Evolutionary conservation across 768 basidiomycete genomes (phyloP).

Genomic region (Nidularia sp.): DNA sequence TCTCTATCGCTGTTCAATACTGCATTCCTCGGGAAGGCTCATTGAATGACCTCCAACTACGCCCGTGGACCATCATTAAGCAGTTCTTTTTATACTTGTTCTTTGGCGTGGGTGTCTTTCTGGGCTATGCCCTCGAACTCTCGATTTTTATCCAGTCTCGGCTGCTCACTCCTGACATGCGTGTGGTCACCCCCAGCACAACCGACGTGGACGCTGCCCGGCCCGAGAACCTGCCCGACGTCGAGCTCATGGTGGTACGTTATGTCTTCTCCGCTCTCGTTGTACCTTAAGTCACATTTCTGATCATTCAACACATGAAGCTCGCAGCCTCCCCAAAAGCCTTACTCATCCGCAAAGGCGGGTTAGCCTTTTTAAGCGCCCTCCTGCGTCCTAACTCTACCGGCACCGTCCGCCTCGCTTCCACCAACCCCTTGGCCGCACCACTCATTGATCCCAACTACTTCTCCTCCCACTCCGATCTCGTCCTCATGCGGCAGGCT

Average conservation of each 20-base stretch:
- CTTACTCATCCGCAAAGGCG: constrained; percentile 14
- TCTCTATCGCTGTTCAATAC: constrained; percentile 25
- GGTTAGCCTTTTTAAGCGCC: constrained; percentile 13
- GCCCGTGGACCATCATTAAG: constrained; percentile 17
- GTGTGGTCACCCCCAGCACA: constrained; percentile 10
- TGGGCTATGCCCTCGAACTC: constrained; percentile 20
- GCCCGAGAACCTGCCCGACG: constrained; percentile 25
- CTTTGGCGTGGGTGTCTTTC: constrained; percentile 25
- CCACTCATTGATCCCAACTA: constrained; percentile 24
- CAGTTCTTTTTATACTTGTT: constrained; percentile 28
- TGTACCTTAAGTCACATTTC: background rate
- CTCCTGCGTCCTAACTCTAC: constrained; percentile 14
- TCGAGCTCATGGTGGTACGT: constrained; percentile 28
- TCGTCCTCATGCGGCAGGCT: constrained; percentile 15
- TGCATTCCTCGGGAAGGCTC: constrained; percentile 25
- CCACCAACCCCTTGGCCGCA: constrained; percentile 19
- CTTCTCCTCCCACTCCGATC: constrained; percentile 19
- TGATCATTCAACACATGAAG: too few relatives aligned
- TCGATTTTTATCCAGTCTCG: constrained; percentile 21
- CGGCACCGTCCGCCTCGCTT: constrained; percentile 16
- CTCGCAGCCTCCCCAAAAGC: too few relatives aligned
- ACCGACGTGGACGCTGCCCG: constrained; percentile 6
- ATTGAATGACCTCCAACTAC: constrained; percentile 18
- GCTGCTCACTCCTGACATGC: constrained; percentile 15
- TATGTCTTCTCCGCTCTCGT: background rate